Evolutionary conservation across 371 early-diverging fungal species (phyloP).

Genomic region (Nematocida minor): DNA sequence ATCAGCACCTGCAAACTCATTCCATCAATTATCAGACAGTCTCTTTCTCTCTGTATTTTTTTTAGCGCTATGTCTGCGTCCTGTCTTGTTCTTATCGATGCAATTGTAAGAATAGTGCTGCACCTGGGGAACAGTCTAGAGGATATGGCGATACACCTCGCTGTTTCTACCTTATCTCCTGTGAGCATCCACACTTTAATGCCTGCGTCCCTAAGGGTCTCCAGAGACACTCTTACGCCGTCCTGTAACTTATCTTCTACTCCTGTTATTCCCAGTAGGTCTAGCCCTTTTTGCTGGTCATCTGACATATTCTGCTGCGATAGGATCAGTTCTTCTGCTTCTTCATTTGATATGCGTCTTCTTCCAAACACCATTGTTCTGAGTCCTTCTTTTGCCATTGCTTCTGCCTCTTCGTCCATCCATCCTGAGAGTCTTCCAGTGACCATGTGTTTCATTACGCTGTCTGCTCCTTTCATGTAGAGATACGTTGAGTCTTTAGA

Average conservation of each 20-base stretch:
- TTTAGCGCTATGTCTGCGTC: constrained; percentile 46
- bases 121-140: constrained; percentile 76
- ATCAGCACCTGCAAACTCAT: constrained; percentile 75
- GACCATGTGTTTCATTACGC: constrained; percentile 81
- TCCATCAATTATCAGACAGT: constrained; percentile 89
- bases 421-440: constrained; percentile 90
- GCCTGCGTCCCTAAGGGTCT: constrained; percentile 84
- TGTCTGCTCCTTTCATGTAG: constrained; percentile 93
- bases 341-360: constrained; percentile 71
- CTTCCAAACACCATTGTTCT: constrained; percentile 88
- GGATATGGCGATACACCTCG: constrained; percentile 87
- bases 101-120: constrained; percentile 49
- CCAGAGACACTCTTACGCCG: constrained; percentile 80
- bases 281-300: too few relatives aligned
- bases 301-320: constrained; percentile 69
- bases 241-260: constrained; percentile 96
- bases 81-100: constrained; percentile 35
- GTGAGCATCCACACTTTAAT: constrained; percentile 98
- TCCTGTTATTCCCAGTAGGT: constrained; percentile 89
- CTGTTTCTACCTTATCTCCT: constrained; percentile 98
- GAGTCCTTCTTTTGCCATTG: constrained; percentile 95
- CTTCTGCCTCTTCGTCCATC: constrained; percentile 94
- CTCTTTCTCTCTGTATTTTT: constrained; percentile 43
- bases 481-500: constrained; percentile 67
- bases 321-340: constrained; percentile 52